These are phyloP conservation scores for Lunularia cruciata DNA, from an alignment of 225 moss, liverwort and hornwort species.

Conservation along the genomic window DNA sequence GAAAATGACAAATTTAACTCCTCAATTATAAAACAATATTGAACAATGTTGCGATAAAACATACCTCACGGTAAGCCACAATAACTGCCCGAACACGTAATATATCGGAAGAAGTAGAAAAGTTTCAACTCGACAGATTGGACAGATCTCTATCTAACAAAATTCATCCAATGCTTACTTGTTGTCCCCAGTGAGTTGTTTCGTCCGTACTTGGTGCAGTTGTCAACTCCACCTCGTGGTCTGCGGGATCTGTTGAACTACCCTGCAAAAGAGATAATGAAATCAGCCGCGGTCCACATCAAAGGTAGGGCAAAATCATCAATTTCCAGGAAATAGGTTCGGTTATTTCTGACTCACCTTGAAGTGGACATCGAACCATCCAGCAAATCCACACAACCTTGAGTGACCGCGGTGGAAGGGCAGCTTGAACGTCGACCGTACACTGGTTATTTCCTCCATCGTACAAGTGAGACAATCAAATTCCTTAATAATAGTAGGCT, in stretches of 20 bases:
- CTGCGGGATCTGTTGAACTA: conserved; percentile 69
- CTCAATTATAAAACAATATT: background rate
- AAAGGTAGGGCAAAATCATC: too few species aligned
- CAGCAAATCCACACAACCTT: conserved; percentile 80
- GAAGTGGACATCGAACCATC: conserved; percentile 98
- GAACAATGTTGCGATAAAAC: background rate
- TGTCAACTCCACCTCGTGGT: conserved; percentile 74
- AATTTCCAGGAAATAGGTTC: too few species aligned
- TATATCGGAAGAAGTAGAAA: too few species aligned
- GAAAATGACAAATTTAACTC: background rate
- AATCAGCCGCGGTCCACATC: too few species aligned
- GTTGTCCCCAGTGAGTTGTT: conserved; percentile 96
- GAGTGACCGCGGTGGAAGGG: conserved; percentile 55
- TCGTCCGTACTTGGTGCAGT: conserved; percentile 86
- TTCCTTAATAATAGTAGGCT: conserved; percentile 71
- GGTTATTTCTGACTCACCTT: conserved; percentile 52
- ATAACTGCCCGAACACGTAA: too few species aligned
- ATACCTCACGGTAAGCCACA: too few species aligned
- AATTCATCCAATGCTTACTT: too few species aligned
- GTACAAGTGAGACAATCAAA: conserved; percentile 84
- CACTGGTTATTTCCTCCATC: conserved; percentile 63
- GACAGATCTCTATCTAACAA: too few species aligned
- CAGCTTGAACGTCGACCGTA: conserved; percentile 56
- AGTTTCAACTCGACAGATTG: too few species aligned
- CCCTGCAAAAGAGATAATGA: conserved; percentile 49